Base-by-base conservation (phyloP, 495 filamentous ascomycete species). In the Eremomyces bilateralis region DNA sequence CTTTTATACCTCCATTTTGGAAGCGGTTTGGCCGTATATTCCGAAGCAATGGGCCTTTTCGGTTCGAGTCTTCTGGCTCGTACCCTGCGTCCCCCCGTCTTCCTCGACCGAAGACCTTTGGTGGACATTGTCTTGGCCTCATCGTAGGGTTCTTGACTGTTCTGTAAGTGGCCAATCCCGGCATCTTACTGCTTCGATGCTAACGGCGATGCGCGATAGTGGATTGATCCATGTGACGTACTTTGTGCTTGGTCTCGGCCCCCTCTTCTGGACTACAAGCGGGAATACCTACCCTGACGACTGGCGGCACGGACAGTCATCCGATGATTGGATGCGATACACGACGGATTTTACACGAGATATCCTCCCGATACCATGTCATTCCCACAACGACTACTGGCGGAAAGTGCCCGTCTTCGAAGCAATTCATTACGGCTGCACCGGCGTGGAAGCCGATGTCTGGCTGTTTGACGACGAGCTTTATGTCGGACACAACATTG, bases 371-470 rank as follows among this genome's bases (percentile, higher is more conserved):
- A 65, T 76, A 29, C 62, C 58, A 3, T 81, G 74, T 33, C 67
- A 78, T 51, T 85, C 79, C 0, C 83, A 93, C 53, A 93, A 93
- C 48, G 83, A 93, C 56, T 91, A 91, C 54, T 91, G 71, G 73
- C 74, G 81, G 4, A 63, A 61, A 8, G 64, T 80, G 2, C 84
- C 84, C 0, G 56, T 80, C 0, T 76, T 81, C 5, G 59, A 62
- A 20, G 73, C 66, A 21, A 61, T 76, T 12, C 73, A 71, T 46
- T 70, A 65, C 27, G 79, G 84, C 15, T 74, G 69, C 42, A 65
- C 67, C 15, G 63, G 67, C 2, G 69, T 81, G 15, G 84, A 94
- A 56, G 81, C 80, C 1, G 84, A 94, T 52, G 72, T 94, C 15
- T 94, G 80, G 81, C 63, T 81, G 15, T 71, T 72, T 38, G 65